Evolutionary conservation across 768 basidiomycete genomes (phyloP), one percentile per base, ranked within the genome.

Genomic region (Rhodotorula diobovata): DNA sequence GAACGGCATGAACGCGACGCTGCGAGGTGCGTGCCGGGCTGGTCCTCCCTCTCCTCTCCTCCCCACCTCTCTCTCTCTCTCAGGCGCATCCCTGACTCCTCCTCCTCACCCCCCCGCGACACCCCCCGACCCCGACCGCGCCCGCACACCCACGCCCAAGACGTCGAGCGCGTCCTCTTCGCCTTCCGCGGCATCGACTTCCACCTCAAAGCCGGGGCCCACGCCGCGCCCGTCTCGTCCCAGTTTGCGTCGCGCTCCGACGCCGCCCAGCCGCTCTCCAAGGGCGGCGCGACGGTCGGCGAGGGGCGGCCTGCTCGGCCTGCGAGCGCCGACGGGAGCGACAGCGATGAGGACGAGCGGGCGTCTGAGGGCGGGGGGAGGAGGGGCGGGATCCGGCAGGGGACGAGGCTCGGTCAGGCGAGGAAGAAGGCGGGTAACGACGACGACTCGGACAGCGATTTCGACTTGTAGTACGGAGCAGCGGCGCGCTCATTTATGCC

Each of bases 21-120:
- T 89, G 16, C 87, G 91, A 83, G 94, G 95, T 93, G 76, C 50
- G 82, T 75, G n/a, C n/a, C n/a, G n/a, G n/a, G n/a, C n/a, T n/a
- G n/a, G n/a, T n/a, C n/a, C n/a, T n/a, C 54, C 25, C 46, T 20
- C 35, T 21, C 23, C 45, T 34, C 45, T 51, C n/a, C 10, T 14
- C 20, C 21, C 18, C n/a, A 12, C 14, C 41, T 43, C 14, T 43
- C 41, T 7, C 41, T 43, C 41, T 43, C 41, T 43, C 41, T 12
- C 41, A 7, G 9, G 7, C 41, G 41, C 25, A 6, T n/a, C n/a
- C n/a, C 43, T 34, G 34, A 16, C 18, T 4, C 1, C 28, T 4
- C 3, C 16, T 5, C 2, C 28, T 5, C 32, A 11, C 10, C 2
- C 39, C 23, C 48, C 20, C 4, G 50, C 15, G n/a, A n/a, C n/a